Conservation (phyloP, 78 protist genomes). For the Pigoraptor vietnamica region DNA sequence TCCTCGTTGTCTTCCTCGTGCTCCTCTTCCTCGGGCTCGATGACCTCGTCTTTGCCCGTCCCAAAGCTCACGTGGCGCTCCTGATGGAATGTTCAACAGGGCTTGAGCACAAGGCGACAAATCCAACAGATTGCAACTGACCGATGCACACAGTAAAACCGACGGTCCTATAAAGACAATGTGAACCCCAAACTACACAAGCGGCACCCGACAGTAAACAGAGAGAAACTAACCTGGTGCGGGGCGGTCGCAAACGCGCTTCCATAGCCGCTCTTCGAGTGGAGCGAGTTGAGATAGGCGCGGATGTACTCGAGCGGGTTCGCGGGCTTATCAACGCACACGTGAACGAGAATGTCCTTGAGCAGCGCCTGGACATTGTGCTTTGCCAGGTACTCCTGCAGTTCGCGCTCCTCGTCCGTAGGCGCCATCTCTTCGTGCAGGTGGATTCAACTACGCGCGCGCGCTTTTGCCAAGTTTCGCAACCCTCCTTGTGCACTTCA, state of each 20-base stretch:
- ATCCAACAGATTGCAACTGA: too few relatives aligned
- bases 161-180: too few relatives aligned
- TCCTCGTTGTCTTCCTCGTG: not conserved
- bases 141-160: too few relatives aligned
- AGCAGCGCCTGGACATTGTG: not conserved
- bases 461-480: too few relatives aligned
- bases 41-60: not conserved
- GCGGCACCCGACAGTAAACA: too few relatives aligned
- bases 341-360: not conserved
- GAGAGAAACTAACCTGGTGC: not conserved
- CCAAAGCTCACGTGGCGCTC: not conserved
- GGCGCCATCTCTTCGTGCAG: not conserved
- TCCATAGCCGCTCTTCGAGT: not conserved
- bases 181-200: too few relatives aligned
- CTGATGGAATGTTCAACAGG: not conserved
- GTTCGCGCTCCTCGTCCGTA: not conserved
- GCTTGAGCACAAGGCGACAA: not conserved
- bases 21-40: not conserved
- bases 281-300: not conserved
- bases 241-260: not conserved
- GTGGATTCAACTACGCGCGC: too few relatives aligned
- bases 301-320: not conserved
- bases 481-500: too few relatives aligned
- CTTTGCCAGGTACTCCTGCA: not conserved
- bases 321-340: conserved; percentile 1